Evolutionary conservation across 495 filamentous ascomycete genomes (phyloP).

Genomic region (Recurvomyces mirabilis): DNA sequence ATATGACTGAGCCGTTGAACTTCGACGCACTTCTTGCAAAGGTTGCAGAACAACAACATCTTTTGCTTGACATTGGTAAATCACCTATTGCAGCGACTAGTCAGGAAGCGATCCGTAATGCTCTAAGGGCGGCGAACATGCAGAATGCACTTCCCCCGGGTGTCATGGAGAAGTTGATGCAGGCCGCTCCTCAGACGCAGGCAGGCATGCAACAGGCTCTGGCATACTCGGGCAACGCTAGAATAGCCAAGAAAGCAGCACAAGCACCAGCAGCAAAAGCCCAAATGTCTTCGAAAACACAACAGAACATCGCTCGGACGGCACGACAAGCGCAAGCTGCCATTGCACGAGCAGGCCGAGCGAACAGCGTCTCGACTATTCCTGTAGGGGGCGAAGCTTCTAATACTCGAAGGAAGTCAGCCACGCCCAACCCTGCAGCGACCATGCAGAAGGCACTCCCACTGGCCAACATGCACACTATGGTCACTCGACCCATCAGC

Average conservation of each 20-base stretch:
- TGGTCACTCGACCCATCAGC: constrained; percentile 18
- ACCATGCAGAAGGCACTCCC: constrained; percentile 13
- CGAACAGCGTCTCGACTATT: constrained; percentile 7
- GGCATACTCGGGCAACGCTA: constrained; percentile 5
- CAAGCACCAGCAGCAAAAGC: constrained; percentile 7
- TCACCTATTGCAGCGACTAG: constrained; percentile 4
- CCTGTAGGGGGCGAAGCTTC: constrained; percentile 10
- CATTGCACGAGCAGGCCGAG: constrained; percentile 1
- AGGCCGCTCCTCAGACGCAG: constrained; percentile 11
- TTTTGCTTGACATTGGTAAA: constrained; percentile 5
- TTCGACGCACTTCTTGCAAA: constrained; percentile 11
- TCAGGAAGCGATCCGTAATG: constrained; percentile 14
- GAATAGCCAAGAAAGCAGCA: constrained; percentile 8
- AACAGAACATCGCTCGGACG: constrained; percentile 3
- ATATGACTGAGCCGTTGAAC: constrained; percentile 17
- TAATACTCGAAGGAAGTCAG: constrained; percentile 1
- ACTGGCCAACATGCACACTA: constrained; percentile 15
- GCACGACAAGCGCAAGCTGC: constrained; percentile 10
- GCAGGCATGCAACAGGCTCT: constrained; percentile 10
- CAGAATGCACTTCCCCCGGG: constrained; percentile 8
- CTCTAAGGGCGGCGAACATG: constrained; percentile 17
- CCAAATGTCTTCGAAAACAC: neutral
- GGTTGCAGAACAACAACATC: constrained; percentile 13
- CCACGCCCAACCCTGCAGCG: neutral
- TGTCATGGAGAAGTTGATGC: constrained; percentile 12